phyloP scores from a whole-genome alignment of 768 basidiomycete species.

The Holtermanniella nyarrowii region DNA sequence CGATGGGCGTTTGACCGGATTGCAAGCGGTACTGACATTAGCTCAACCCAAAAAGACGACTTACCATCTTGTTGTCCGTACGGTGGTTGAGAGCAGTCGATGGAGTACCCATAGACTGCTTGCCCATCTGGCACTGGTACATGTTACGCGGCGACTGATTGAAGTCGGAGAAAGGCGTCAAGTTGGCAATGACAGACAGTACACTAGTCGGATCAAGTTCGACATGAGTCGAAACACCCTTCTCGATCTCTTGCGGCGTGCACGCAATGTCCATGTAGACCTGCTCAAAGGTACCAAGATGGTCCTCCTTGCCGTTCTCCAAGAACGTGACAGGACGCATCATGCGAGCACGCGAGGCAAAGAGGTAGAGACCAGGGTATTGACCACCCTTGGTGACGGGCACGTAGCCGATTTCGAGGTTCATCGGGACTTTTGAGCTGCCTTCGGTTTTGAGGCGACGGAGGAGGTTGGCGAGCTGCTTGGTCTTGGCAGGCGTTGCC shows the following conservation, averaged over 20 bases:
- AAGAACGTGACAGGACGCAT: conserved; percentile 96
- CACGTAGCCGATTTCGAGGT: conserved; percentile 89
- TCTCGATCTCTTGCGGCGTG: conserved; percentile 69
- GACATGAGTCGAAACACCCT: conserved; percentile 72
- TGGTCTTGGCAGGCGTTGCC: conserved; percentile 64
- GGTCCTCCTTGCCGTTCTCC: conserved; percentile 72
- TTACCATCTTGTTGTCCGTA: conserved; percentile 85
- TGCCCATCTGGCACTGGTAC: conserved; percentile 90
- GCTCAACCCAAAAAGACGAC: not conserved
- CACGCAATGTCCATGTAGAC: conserved; percentile 98
- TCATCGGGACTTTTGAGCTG: conserved; percentile 67
- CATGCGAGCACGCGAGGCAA: conserved; percentile 78
- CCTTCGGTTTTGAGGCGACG: conserved; percentile 93
- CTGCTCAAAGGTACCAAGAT: conserved; percentile 93
- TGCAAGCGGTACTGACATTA: conserved; percentile 63
- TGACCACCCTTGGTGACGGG: conserved; percentile 84
- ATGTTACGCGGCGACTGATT: conserved; percentile 65
- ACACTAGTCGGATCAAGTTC: conserved; percentile 93
- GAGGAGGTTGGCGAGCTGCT: conserved; percentile 69
- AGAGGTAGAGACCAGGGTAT: conserved; percentile 90
- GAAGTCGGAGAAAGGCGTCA: conserved; percentile 98
- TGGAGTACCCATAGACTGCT: conserved; percentile 99
- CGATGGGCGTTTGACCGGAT: conserved; percentile 87
- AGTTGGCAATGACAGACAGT: conserved; percentile 87
- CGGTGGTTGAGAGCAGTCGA: conserved; percentile 80